Base-by-base conservation (phyloP, 2,329 filamentous ascomycete species). In the Thermothelomyces thermophilus region DNA sequence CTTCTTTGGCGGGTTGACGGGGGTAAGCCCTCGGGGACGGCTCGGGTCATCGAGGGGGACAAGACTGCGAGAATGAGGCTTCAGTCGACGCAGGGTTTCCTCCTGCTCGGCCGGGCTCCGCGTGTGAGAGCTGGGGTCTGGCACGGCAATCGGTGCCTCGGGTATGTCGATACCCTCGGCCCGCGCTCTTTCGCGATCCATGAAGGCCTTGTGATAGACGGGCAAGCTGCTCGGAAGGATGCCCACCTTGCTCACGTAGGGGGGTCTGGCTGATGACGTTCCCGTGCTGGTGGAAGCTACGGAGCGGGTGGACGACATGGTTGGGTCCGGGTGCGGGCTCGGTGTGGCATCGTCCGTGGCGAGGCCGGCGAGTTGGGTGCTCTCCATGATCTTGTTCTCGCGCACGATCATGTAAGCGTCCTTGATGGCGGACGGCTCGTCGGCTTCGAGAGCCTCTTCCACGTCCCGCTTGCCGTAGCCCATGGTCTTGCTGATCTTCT, bases 391-490 rank as follows among this genome's bases (percentile, higher is more conserved):
- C 67, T 96, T 93, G 66, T 97, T 97, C 69, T 98, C 93, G 46
- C 91, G 83, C 22, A 98, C 89, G 66, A 98, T 98, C 70, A 96
- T 84, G 71, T 97, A 98, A 1, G 93, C 93, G 69, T 98, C 93
- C 71, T 98, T 98, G 74, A 98, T 96, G 10, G 93, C 90, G 51
- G 90, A 97, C 11, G 93, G 93, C 66, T 98, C 93, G 46, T 93
- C 83, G 50, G 89, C 90, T 62, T 86, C 85, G 55, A 98, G 73
- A 19, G 93, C 91, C 68, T 97, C 93, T 64, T 96, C 87, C 46
- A 98, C 91, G 72, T 98, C 93, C 54, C 86, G 86, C 66, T 88
- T 91, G 31, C 86, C 90, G 65, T 98, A 98, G 53, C 93, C 93
- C 90, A 98, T 97, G 1, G 90, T 96, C 71, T 91, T 93, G 62